Evolutionary conservation across 371 early-diverging fungal species (phyloP).

Genomic region (Mucor plumbeus): DNA sequence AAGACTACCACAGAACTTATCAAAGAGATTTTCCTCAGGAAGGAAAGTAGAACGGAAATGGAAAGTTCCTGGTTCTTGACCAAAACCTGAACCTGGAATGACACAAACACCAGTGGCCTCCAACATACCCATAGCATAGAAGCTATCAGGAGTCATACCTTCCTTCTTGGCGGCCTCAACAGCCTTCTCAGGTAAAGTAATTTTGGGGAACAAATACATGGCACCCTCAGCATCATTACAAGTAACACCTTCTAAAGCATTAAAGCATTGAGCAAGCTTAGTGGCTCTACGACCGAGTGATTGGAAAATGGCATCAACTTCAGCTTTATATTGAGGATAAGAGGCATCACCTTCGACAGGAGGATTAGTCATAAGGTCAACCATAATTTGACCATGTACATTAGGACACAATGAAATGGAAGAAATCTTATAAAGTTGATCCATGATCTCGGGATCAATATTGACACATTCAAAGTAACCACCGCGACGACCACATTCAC

Average conservation of each 20-base stretch:
- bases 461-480: conserved; percentile 95
- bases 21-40: conserved; percentile 92
- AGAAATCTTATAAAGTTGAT: conserved; percentile 91
- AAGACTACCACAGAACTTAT: conserved; percentile 79
- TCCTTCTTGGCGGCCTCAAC: conserved; percentile 74
- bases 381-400: conserved; percentile 84
- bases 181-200: conserved; percentile 76
- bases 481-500: conserved; percentile 98
- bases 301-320: conserved; percentile 77
- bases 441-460: conserved; percentile 76
- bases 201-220: conserved; percentile 95
- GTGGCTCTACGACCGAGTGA: conserved; percentile 83
- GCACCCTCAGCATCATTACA: conserved; percentile 93
- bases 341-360: conserved; percentile 82
- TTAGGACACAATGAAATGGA: conserved; percentile 93
- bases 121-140: conserved; percentile 90
- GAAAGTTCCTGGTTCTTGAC: conserved; percentile 87
- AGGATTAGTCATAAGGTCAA: conserved; percentile 95
- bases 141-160: conserved; percentile 79
- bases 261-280: conserved; percentile 81
- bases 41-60: conserved; percentile 97
- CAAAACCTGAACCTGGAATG: conserved; percentile 81
- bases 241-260: conserved; percentile 80
- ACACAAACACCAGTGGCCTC: conserved; percentile 90
- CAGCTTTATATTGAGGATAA: conserved; percentile 75